Conservation (phyloP, 2,329 filamentous ascomycete genomes). For the Didymosphaeria variabile region DNA sequence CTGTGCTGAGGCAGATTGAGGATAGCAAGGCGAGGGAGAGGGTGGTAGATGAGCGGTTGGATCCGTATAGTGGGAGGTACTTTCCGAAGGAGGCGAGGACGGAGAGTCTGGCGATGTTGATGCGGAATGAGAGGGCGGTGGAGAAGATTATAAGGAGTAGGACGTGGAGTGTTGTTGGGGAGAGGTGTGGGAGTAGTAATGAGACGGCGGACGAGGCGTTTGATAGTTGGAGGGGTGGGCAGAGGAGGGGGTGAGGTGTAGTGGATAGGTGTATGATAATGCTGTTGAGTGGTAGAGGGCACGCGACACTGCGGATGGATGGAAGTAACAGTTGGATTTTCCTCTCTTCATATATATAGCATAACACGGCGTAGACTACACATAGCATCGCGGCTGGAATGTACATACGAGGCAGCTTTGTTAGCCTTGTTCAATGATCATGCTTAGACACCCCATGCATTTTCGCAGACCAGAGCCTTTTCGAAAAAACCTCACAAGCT, state of each 20-base stretch:
- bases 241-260: constrained; percentile 22
- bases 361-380: too few species aligned
- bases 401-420: too few species aligned
- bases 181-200: constrained; percentile 72
- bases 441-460: too few species aligned
- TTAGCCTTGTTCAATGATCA: too few species aligned
- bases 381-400: too few species aligned
- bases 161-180: constrained; percentile 81
- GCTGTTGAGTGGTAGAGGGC: background rate
- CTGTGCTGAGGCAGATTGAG: constrained; percentile 73
- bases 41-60: constrained; percentile 85
- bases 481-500: too few species aligned
- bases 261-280: constrained; percentile 13
- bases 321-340: too few species aligned
- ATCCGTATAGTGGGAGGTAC: constrained; percentile 88
- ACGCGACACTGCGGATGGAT: background rate
- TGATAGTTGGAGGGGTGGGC: constrained; percentile 42
- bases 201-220: constrained; percentile 54
- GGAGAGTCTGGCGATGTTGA: constrained; percentile 75
- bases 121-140: constrained; percentile 78
- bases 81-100: constrained; percentile 82
- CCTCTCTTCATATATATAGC: too few species aligned
- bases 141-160: constrained; percentile 81
- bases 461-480: too few species aligned
- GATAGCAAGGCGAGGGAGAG: constrained; percentile 74